Percentiles rank a stretch among this genome's conserved stretches.
phyloP scores from a whole-genome alignment of 768 basidiomycete species.

The Boletus pseudo-olivaceus region DNA sequence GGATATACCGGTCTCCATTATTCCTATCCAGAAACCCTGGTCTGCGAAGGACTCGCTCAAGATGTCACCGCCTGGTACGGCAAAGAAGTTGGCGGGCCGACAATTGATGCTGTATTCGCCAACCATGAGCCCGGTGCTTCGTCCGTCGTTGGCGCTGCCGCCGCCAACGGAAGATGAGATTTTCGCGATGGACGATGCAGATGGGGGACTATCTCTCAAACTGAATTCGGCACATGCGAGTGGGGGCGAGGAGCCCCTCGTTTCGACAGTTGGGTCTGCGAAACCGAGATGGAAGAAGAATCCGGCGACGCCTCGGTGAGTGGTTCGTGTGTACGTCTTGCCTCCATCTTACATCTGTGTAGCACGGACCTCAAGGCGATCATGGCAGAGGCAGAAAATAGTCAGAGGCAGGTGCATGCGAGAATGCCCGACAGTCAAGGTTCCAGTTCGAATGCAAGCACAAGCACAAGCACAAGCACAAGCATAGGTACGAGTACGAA shows the following conservation, averaged over 20 bases:
- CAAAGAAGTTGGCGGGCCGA: constrained; percentile 10
- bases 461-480: not conserved
- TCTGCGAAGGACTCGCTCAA: constrained; percentile 26
- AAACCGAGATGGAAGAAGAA: constrained; percentile 47
- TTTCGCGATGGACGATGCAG: constrained; percentile 80
- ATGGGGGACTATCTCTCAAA: constrained; percentile 33
- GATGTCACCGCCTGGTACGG: constrained; percentile 30
- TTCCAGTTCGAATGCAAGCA: not conserved
- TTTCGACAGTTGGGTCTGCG: constrained; percentile 1
- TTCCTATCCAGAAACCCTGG: constrained; percentile 29
- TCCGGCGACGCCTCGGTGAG: constrained; percentile 49
- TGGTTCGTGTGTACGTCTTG: constrained; percentile 12
- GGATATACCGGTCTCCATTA: constrained; percentile 62
- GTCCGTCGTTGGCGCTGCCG: constrained; percentile 8
- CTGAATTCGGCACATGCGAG: constrained; percentile 11
- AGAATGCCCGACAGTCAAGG: not conserved
- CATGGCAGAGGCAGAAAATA: constrained; percentile 71
- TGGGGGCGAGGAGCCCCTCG: not conserved
- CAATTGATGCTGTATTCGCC: constrained; percentile 7
- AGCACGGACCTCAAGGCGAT: constrained; percentile 83
- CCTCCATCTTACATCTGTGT: constrained; percentile 11
- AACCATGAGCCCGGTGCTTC: constrained; percentile 22
- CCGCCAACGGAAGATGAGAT: constrained; percentile 54
- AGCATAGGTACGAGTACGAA: not conserved
- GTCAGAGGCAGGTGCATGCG: constrained; percentile 12